A percentile compares a stretch with the other conserved stretches of the same genome.
These are phyloP conservation scores for Xylariales sp. DNA, from an alignment of 2,329 filamentous ascomycete species.

Conservation along the genomic window DNA sequence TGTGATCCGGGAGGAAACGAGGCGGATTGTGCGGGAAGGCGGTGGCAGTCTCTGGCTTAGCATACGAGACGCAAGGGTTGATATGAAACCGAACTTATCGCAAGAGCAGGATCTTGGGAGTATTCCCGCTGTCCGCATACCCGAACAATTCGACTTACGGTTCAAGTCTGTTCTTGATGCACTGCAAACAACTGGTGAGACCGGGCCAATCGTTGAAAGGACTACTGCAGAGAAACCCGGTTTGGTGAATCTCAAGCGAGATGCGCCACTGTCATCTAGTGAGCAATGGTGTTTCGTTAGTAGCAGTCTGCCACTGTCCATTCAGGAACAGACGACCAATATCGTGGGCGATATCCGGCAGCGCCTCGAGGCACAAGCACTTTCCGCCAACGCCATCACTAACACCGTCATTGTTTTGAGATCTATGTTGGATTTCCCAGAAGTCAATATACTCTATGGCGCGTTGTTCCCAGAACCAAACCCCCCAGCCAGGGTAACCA, in stretches of 20 bases:
- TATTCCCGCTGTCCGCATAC: conserved; percentile 43
- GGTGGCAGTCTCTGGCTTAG: conserved; percentile 74
- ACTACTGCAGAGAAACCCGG: background rate
- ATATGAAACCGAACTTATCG: conserved; percentile 34
- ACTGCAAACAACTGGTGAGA: conserved; percentile 15
- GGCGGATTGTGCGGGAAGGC: conserved; percentile 56
- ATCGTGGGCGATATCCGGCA: conserved; percentile 41
- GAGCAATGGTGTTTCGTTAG: conserved; percentile 37
- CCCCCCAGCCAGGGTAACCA: conserved; percentile 78
- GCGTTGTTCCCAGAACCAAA: conserved; percentile 71
- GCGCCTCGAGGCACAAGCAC: conserved; percentile 30
- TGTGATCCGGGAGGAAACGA: conserved; percentile 50
- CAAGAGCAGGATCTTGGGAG: conserved; percentile 8
- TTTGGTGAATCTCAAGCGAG: background rate
- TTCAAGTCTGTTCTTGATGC: conserved; percentile 43
- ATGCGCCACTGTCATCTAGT: conserved; percentile 9
- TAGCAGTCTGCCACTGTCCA: conserved; percentile 18
- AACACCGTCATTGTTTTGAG: conserved; percentile 66
- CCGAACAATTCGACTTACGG: conserved; percentile 60
- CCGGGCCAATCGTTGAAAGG: background rate
- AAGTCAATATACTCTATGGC: conserved; percentile 72
- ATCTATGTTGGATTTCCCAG: conserved; percentile 72
- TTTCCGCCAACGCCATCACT: conserved; percentile 41
- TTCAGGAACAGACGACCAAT: conserved; percentile 44
- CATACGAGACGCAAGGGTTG: conserved; percentile 53